Evolutionary conservation across 306 rosid species (phyloP).

Genomic region (Biancaea sappan): DNA sequence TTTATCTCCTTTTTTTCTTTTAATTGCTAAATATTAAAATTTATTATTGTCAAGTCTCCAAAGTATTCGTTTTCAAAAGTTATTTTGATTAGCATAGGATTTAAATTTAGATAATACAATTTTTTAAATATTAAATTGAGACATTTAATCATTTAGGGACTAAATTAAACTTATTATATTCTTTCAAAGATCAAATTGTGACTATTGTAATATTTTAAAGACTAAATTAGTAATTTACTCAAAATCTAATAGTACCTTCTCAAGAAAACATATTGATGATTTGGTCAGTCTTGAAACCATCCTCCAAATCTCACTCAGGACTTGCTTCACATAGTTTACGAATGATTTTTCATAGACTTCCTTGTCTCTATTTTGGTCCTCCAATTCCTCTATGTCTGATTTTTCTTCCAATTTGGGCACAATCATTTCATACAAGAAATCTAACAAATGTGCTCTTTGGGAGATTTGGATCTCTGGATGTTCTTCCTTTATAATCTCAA

Average conservation of each 20-base stretch:
- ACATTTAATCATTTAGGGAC: too few relatives aligned
- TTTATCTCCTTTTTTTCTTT: too few relatives aligned
- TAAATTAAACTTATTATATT: too few relatives aligned
- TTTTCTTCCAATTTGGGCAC: constrained; percentile 53
- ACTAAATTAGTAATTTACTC: too few relatives aligned
- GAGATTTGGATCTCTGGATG: constrained; percentile 40
- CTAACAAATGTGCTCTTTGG: constrained; percentile 63
- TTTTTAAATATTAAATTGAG: too few relatives aligned
- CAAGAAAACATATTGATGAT: constrained; percentile 37
- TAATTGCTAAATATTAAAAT: too few relatives aligned
- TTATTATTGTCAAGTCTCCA: too few relatives aligned
- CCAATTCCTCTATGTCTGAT: constrained; percentile 21
- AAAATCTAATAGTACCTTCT: constrained; percentile 35
- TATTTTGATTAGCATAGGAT: too few relatives aligned
- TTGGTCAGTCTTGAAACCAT: constrained; percentile 49
- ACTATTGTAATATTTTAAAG: too few relatives aligned
- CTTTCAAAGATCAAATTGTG: too few relatives aligned
- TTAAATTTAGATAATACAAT: too few relatives aligned
- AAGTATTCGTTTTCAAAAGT: too few relatives aligned
- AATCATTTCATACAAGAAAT: constrained; percentile 64
- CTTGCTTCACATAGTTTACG: constrained; percentile 14
- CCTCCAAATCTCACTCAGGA: constrained; percentile 42
- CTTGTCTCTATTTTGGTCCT: constrained; percentile 23
- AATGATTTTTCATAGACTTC: constrained; percentile 36
- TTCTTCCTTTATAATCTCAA: constrained; percentile 44